Evolutionary conservation across 129 eudicot genomes (phyloP).

Genomic region (Deinandra increscens): DNA sequence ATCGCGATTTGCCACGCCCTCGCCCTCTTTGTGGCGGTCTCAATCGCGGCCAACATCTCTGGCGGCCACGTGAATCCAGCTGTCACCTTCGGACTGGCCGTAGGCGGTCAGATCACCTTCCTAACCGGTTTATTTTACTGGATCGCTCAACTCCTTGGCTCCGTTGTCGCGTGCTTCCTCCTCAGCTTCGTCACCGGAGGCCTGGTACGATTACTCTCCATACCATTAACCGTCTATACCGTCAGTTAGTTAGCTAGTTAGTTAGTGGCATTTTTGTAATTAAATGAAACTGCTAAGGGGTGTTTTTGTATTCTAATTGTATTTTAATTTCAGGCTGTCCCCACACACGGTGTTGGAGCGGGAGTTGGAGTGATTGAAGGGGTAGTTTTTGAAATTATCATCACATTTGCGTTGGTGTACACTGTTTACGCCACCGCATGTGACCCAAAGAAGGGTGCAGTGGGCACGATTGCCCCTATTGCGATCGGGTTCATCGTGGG

Average conservation of each 20-base stretch:
- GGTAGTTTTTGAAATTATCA: slow-evolving; percentile 69
- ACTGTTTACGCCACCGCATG: slow-evolving; percentile 87
- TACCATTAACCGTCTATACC: background rate
- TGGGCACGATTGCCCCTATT: slow-evolving; percentile 80
- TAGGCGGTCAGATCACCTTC: slow-evolving; percentile 89
- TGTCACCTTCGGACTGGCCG: slow-evolving; percentile 83
- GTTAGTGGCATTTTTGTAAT: background rate
- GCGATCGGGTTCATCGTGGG: slow-evolving; percentile 95
- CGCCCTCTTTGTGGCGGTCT: slow-evolving; percentile 89
- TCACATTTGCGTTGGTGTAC: slow-evolving; percentile 84
- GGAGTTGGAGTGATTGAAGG: slow-evolving; percentile 73
- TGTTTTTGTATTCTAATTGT: background rate
- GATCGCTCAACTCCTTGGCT: slow-evolving; percentile 71
- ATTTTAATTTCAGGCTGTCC: slow-evolving; percentile 49
- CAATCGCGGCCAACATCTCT: slow-evolving; percentile 84
- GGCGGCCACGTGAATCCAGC: slow-evolving; percentile 98
- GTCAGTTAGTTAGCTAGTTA: background rate
- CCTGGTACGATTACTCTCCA: slow-evolving; percentile 40
- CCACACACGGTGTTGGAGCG: slow-evolving; percentile 52
- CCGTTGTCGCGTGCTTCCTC: slow-evolving; percentile 62
- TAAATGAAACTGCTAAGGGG: background rate
- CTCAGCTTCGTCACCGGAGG: slow-evolving; percentile 83
- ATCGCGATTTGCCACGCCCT: slow-evolving; percentile 73
- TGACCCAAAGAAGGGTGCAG: slow-evolving; percentile 89
- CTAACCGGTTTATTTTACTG: slow-evolving; percentile 71